These are phyloP conservation scores for Aspergillus proliferans DNA, from an alignment of 2,329 filamentous ascomycete genomes.

Conservation along the genomic window DNA sequence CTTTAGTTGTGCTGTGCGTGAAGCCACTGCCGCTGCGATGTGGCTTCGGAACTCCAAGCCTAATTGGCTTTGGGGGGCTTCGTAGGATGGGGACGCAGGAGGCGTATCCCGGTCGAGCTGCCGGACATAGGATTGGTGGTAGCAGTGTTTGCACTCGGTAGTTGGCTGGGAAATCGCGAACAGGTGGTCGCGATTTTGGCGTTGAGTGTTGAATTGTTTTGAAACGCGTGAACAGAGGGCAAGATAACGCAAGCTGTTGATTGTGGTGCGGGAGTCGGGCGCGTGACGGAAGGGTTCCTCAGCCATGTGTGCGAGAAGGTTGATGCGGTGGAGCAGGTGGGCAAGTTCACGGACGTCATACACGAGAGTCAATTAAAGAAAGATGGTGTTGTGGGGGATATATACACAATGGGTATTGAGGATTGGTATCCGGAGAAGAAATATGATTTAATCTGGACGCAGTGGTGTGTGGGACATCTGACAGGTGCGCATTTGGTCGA, in stretches of 20 bases:
- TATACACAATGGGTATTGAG: constrained; percentile 70
- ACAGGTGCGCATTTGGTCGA: constrained; percentile 65
- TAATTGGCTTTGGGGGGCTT: too few relatives aligned
- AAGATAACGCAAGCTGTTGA: constrained; percentile 44
- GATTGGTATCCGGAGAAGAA: constrained; percentile 53
- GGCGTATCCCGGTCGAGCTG: too few relatives aligned
- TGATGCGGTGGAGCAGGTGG: constrained; percentile 79
- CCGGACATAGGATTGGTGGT: too few relatives aligned
- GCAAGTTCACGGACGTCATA: constrained; percentile 67
- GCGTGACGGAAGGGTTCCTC: constrained; percentile 74
- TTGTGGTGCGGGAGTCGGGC: constrained; percentile 67
- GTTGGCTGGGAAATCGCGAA: too few relatives aligned
- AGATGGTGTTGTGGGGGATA: constrained; percentile 50
- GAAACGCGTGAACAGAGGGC: constrained; percentile 7
- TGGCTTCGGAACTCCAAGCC: too few relatives aligned
- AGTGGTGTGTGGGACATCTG: constrained; percentile 84
- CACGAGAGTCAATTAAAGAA: constrained; percentile 29
- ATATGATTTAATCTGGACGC: constrained; percentile 82
- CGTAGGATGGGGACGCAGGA: too few relatives aligned
- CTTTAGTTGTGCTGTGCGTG: too few relatives aligned
- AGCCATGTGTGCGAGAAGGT: constrained; percentile 62
- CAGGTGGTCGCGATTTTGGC: too few relatives aligned
- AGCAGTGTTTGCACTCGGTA: too few relatives aligned
- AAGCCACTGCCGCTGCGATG: too few relatives aligned
- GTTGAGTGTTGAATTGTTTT: too few relatives aligned